These are phyloP conservation scores for Globisporangium barbulae DNA, from an alignment of 352 stramenopile genomes.

Conservation along the genomic window DNA sequence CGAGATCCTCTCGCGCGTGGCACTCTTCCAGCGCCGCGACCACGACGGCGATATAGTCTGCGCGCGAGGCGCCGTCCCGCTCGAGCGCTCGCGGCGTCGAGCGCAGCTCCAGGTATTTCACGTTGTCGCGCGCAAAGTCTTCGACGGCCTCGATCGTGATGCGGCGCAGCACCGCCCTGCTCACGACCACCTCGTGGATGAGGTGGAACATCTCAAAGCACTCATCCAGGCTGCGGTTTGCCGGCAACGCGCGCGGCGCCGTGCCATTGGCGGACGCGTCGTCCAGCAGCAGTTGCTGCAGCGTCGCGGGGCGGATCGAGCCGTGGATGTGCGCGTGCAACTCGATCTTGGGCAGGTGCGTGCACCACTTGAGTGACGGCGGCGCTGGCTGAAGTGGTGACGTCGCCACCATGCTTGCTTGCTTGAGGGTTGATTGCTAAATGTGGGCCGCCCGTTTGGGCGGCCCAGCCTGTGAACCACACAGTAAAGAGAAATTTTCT, in stretches of 20 bases:
- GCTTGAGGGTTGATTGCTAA: constrained; percentile 12
- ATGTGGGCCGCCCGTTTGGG: not conserved
- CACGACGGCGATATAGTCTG: constrained; percentile 74
- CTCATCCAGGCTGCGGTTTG: constrained; percentile 63
- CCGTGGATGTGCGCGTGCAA: constrained; percentile 89
- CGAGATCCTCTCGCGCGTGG: constrained; percentile 43
- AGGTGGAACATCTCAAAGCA: constrained; percentile 89
- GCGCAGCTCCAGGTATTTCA: constrained; percentile 83
- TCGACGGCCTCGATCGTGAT: constrained; percentile 80
- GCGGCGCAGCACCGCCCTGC: constrained; percentile 48
- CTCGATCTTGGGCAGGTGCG: constrained; percentile 75
- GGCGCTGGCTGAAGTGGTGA: not conserved
- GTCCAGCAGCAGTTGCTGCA: constrained; percentile 62
- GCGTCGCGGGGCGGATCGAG: constrained; percentile 62
- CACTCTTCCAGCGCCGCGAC: constrained; percentile 64
- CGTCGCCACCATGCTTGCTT: not conserved
- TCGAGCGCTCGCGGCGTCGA: constrained; percentile 71
- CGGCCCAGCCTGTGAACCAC: not conserved
- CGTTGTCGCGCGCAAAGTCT: constrained; percentile 78
- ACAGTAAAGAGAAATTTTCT: not conserved
- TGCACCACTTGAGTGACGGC: constrained; percentile 43
- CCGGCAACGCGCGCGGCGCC: constrained; percentile 32
- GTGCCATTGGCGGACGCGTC: constrained; percentile 27
- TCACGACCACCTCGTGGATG: constrained; percentile 82
- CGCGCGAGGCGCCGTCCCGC: constrained; percentile 45